A percentile compares a stretch with the other conserved stretches of the same genome.
These are phyloP conservation scores for Ogataea dorogensis DNA, from an alignment of 805 yeast species.

Conservation along the genomic window DNA sequence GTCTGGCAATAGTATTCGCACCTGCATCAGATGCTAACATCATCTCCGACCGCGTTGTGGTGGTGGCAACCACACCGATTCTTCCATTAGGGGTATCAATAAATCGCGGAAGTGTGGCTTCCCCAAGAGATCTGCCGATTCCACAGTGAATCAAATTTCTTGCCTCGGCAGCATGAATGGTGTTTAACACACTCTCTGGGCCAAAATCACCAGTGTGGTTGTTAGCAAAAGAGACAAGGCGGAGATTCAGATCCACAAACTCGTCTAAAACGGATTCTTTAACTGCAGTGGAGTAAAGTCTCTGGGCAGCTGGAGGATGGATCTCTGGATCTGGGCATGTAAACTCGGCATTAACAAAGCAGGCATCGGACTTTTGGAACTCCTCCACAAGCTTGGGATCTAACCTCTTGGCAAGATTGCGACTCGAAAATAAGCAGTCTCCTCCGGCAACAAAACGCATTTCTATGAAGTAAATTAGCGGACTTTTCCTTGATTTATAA, in stretches of 20 bases:
- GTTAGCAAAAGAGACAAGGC: constrained; percentile 28
- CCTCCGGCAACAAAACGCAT: constrained; percentile 30
- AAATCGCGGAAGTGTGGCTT: constrained; percentile 27
- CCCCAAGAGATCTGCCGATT: constrained; percentile 29
- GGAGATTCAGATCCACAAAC: constrained; percentile 25
- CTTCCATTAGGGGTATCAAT: constrained; percentile 29
- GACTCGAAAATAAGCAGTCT: constrained; percentile 30
- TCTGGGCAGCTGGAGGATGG: constrained; percentile 29
- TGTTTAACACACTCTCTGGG: constrained; percentile 26
- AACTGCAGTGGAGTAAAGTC: constrained; percentile 30
- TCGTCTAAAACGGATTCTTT: constrained; percentile 26
- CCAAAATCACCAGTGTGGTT: constrained; percentile 32
- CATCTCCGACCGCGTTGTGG: constrained; percentile 28
- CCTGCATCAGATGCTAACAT: constrained; percentile 29
- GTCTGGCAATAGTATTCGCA: constrained; percentile 28
- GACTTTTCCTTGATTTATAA: too few species aligned
- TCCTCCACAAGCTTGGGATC: constrained; percentile 26
- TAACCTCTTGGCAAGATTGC: constrained; percentile 26
- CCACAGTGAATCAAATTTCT: constrained; percentile 28
- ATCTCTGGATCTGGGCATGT: constrained; percentile 29
- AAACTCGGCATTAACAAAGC: constrained; percentile 31
- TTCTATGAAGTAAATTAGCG: background rate
- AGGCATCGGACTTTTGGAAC: constrained; percentile 26
- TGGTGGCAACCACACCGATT: constrained; percentile 28
- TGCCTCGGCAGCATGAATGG: constrained; percentile 26